Conservation (phyloP, 1,284 basidiomycete genomes). For the Malassezia sp. region DNA sequence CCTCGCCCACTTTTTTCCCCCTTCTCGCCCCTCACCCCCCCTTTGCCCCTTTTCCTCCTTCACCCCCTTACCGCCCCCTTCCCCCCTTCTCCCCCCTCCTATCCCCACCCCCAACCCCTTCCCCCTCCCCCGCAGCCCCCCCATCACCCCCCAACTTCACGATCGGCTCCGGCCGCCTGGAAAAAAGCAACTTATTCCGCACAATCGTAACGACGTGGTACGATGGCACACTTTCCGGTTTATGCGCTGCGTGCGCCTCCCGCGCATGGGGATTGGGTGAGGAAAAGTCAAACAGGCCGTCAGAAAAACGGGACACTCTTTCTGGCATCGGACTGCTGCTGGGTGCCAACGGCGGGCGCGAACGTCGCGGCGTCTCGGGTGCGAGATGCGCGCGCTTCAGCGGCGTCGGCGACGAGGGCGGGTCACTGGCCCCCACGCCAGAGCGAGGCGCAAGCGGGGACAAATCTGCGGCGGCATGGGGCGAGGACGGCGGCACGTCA, state of each 20-base stretch:
- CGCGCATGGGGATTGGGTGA: constrained; percentile 5
- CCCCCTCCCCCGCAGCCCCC: too few species aligned
- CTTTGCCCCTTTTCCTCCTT: too few species aligned
- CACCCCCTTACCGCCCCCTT: too few species aligned
- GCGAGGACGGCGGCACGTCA: not conserved
- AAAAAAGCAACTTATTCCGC: constrained; percentile 37
- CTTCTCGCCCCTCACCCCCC: too few species aligned
- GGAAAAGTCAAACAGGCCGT: constrained; percentile 14
- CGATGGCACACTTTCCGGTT: constrained; percentile 2
- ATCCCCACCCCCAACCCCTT: too few species aligned
- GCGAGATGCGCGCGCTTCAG: constrained; percentile 7
- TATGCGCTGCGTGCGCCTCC: not conserved
- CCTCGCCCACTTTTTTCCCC: too few species aligned
- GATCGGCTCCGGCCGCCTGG: constrained; percentile 35
- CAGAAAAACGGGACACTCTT: constrained; percentile 6
- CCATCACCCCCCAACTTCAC: constrained; percentile 14
- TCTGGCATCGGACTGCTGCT: constrained; percentile 19
- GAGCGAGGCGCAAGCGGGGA: not conserved
- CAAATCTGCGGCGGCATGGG: too few species aligned
- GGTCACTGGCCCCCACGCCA: too few species aligned
- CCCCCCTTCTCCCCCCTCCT: too few species aligned
- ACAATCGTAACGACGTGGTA: constrained; percentile 37
- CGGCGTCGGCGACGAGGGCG: constrained; percentile 3
- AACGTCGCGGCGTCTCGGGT: not conserved
- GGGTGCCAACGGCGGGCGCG: not conserved